Conservation (phyloP, 805 yeast genomes). For the Tetrapisispora iriomotensis region DNA sequence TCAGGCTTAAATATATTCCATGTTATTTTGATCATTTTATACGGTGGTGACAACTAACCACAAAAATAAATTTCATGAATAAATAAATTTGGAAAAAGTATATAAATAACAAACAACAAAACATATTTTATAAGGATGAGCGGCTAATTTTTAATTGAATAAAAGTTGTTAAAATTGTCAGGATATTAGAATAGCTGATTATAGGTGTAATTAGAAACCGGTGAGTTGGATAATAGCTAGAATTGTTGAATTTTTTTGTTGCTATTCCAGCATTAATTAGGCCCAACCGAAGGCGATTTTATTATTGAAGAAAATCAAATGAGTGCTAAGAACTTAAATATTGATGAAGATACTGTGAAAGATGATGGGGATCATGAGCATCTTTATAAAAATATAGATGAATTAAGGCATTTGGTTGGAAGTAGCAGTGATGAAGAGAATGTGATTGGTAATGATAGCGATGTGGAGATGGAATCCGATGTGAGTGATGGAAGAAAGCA, state of each 20-base stretch:
- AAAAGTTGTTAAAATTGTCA: background rate
- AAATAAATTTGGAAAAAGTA: background rate
- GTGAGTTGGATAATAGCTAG: no score
- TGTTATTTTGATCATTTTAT: no score
- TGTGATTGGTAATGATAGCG: conserved; percentile 7
- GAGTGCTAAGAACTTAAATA: background rate
- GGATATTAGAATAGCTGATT: no score
- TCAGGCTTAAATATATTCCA: no score
- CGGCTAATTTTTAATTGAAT: no score
- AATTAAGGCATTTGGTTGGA: conserved; percentile 18
- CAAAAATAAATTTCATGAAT: background rate
- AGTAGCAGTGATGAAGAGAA: conserved; percentile 1
- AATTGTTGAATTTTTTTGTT: no score
- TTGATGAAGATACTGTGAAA: background rate
- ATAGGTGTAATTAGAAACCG: background rate
- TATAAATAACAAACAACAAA: background rate
- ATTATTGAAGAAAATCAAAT: no score
- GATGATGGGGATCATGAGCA: conserved; percentile 20
- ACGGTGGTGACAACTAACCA: no score
- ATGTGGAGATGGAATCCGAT: background rate
- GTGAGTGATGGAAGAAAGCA: no score
- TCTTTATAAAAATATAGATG: conserved; percentile 28
- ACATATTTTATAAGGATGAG: no score
- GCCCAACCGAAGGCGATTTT: no score
- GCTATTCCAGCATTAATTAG: no score